Evolutionary conservation across 2,329 filamentous ascomycete species (phyloP).

Genomic region (Fusarium ambrosium): DNA sequence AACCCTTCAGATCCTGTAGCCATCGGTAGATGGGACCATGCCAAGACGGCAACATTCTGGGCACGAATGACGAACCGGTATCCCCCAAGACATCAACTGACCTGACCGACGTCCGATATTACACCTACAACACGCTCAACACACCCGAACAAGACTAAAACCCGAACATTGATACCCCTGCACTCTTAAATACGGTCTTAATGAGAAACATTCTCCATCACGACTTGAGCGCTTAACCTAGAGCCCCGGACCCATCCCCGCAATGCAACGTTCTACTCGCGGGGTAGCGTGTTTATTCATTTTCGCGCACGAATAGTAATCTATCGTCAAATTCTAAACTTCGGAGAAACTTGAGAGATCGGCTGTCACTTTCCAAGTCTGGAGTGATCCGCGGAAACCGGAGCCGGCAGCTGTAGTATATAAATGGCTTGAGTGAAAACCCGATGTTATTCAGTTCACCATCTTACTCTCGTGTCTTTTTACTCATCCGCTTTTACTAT

Average conservation of each 20-base stretch:
- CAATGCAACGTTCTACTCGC: slow-evolving; percentile 5
- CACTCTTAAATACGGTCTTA: background rate
- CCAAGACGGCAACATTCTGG: background rate
- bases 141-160: background rate
- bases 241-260: background rate
- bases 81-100: background rate
- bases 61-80: background rate
- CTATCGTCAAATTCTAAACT: background rate
- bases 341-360: background rate
- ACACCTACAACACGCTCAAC: background rate
- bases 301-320: slow-evolving; percentile 30
- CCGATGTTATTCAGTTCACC: background rate
- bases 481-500: background rate
- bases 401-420: background rate
- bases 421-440: background rate
- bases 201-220: background rate
- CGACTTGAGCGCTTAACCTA: background rate
- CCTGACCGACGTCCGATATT: background rate
- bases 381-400: background rate
- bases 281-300: slow-evolving; percentile 2
- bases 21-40: rapidly evolving
- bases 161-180: background rate
- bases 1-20: background rate
- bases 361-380: background rate
- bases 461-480: background rate